These are phyloP conservation scores for Apocynum venetum DNA, from an alignment of 257 asterid species.

Conservation along the genomic window DNA sequence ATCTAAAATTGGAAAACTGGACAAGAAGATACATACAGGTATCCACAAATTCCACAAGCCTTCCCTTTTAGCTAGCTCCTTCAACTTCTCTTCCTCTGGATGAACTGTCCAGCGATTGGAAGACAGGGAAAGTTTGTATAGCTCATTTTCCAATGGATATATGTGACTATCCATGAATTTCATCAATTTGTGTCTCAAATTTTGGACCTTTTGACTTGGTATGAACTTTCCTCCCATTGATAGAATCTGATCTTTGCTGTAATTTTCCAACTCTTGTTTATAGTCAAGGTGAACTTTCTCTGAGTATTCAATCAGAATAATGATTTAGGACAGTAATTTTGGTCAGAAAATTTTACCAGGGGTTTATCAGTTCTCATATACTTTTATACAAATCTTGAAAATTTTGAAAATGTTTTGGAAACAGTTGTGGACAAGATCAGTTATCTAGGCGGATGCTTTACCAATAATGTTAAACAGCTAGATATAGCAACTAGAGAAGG, in stretches of 20 bases:
- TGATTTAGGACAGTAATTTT: neutral
- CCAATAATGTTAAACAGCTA: neutral
- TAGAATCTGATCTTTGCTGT: constrained; percentile 23
- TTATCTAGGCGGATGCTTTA: neutral
- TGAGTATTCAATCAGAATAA: constrained; percentile 21
- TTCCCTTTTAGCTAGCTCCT: constrained; percentile 70
- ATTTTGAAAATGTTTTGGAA: neutral
- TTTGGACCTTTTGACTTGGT: constrained; percentile 67
- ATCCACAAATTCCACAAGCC: constrained; percentile 93
- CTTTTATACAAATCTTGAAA: neutral
- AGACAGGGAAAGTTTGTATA: constrained; percentile 72
- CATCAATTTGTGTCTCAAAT: constrained; percentile 55
- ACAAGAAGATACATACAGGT: constrained; percentile 56
- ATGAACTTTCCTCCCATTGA: constrained; percentile 56
- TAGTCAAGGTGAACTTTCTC: constrained; percentile 34
- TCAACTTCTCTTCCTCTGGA: constrained; percentile 85
- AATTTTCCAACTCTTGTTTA: constrained; percentile 29
- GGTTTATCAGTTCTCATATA: neutral
- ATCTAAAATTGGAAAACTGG: constrained; percentile 2
- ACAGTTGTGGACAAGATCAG: neutral
- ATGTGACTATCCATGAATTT: constrained; percentile 79
- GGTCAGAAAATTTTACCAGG: neutral
- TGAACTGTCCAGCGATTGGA: constrained; percentile 77
- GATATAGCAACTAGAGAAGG: neutral
- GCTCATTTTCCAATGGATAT: constrained; percentile 77